Base-by-base conservation (phyloP, 2,329 filamentous ascomycete genomes). In the Pezicula radicicola region DNA sequence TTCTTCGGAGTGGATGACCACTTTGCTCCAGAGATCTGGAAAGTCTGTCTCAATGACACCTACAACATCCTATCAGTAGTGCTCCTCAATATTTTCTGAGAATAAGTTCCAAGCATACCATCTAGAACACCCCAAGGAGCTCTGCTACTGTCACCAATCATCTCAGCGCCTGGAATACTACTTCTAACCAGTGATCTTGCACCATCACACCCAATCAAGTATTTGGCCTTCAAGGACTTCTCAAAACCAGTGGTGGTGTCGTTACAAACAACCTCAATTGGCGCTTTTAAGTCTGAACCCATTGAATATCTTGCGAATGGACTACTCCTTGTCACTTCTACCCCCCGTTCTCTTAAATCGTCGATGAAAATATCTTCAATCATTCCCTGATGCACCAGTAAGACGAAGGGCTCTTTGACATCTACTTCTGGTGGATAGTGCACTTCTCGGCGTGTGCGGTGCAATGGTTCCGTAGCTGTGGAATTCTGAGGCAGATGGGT, bases 201-300 rank as follows among this genome's bases (percentile, higher is more conserved):
- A 18, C 75, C 75, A 55, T 78, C 75, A 49, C 81, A 84, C 0
- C 85, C 86, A 4, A 90, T 74, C 28, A 89, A 72, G 55, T 86
- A 89, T 62, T 84, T 84, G 6, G 79, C 75, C 37, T 71, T 75
- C 2, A 85, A 68, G 0, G 66, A 62, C 3, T 78, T 75, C 1
- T 76, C 80, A 51, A 83, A 80, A 41, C 80, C 78, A 5, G 73
- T 70, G 0, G 73, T 65, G 2, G 84, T 60, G 54, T 82, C 83
- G 51, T 80, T 81, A 28, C 81, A 70, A n/a, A 79, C 59, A 6
- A 75, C 67, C 6, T 55, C 66, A 44, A 58, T 68, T 4, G 50
- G 56, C 62, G 30, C 50, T 45, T 52, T 43, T 16, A 39, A 35
- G n/a, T 3, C 56, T 60, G 2, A 65, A 61, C 6, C 67, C 64